phyloP scores from a whole-genome alignment of 768 basidiomycete species.

The Scleroderma bovista region DNA sequence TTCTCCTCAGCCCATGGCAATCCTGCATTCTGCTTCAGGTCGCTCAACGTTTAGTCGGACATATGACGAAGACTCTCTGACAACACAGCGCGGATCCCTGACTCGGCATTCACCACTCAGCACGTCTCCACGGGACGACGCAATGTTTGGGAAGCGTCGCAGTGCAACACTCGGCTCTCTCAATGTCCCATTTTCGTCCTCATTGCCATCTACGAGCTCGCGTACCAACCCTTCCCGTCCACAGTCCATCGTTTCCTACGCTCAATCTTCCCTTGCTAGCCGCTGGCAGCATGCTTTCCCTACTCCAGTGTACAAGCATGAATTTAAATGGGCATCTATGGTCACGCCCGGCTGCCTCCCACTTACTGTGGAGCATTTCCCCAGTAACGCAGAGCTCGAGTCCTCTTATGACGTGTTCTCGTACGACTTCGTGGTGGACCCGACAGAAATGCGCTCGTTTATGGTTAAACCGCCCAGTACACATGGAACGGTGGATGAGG shows the following conservation, averaged over 20 bases:
- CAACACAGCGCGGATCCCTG: conserved; percentile 43
- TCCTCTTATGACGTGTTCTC: conserved; percentile 75
- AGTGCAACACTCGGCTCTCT: conserved; percentile 36
- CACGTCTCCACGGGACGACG: conserved; percentile 69
- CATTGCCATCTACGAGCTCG: conserved; percentile 33
- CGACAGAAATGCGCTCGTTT: conserved; percentile 81
- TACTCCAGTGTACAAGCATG: conserved; percentile 65
- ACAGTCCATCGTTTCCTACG: conserved; percentile 48
- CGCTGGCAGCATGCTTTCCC: conserved; percentile 90
- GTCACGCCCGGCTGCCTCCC: conserved; percentile 84
- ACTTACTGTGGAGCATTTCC: conserved; percentile 86
- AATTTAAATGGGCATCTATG: conserved; percentile 89
- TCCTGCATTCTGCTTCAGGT: conserved; percentile 31
- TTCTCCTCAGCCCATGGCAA: conserved; percentile 40
- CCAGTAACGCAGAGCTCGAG: conserved; percentile 68
- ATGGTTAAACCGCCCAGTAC: conserved; percentile 63
- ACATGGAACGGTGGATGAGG: conserved; percentile 46
- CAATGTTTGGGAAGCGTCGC: conserved; percentile 47
- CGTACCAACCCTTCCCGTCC: conserved; percentile 68
- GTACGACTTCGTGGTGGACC: conserved; percentile 85
- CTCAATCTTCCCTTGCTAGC: conserved; percentile 70
- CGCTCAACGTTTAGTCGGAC: conserved; percentile 47
- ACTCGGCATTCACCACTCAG: conserved; percentile 58
- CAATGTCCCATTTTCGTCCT: conserved; percentile 42
- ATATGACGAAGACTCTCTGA: conserved; percentile 52